Evolutionary conservation across 2,329 filamentous ascomycete genomes (phyloP), one percentile per base, ranked within the genome.

Genomic region (Mollisia scopiformis): DNA sequence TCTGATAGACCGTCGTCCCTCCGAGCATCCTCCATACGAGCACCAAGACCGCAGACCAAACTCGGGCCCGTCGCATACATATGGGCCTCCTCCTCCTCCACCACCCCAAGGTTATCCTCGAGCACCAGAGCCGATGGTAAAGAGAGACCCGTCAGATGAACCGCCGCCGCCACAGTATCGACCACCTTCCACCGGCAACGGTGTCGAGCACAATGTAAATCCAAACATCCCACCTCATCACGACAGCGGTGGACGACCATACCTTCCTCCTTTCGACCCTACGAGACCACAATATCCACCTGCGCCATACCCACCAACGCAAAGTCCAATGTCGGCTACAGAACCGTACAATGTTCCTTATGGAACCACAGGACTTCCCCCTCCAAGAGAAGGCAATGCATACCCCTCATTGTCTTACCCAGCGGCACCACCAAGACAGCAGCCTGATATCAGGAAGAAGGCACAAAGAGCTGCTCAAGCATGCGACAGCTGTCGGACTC

Each of bases 401-500:
- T 71, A 67, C 61, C 54, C 61, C 7, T 53, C 59, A 13, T 60
- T 69, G 6, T 61, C 68, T 19, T 72, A 72, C 51, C 66, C 69
- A 4, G 37, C n/a, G n/a, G n/a, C n/a, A n/a, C n/a, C 31, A 50
- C 33, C 19, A 62, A 55, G 50, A 43, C 60, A 16, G 52, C 61
- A 55, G 14, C 51, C 65, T 53, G 56, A 64, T 35, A 49, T 65
- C 23, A 61, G 62, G 53, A 68, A 68, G 55, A 74, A 73, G 57
- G 68, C 71, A 21, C 68, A 69, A 58, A 63, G 69, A 31, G 73
- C 72, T 2, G 68, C 71, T 46, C 69, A 96, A 88, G 95, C 95
- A 37, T 99, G 95, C 76, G 93, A 96, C 71, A 91, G 89, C 75
- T 97, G 93, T 76, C 88, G 93, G 61, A 85, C 90, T 62, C 84